Conservation (phyloP, 345 rosid species). For the Salix exigua region DNA sequence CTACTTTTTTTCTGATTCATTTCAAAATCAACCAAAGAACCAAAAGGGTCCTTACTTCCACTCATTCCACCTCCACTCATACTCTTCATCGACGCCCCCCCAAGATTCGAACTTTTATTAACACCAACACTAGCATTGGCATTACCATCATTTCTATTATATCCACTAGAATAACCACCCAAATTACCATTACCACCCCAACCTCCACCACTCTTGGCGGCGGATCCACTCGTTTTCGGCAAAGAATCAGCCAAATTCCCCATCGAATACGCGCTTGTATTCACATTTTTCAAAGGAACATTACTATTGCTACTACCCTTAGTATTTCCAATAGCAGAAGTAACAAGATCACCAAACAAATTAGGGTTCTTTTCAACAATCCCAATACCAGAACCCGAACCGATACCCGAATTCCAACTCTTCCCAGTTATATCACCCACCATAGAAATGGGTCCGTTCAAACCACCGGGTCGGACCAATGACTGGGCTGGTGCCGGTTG, state of each 20-base stretch:
- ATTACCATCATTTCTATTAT: slow-evolving; percentile 27
- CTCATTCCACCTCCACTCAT: slow-evolving; percentile 35
- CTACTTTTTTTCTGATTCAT: slow-evolving; percentile 46
- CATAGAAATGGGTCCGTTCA: slow-evolving; percentile 65
- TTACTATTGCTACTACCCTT: slow-evolving; percentile 29
- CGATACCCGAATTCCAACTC: slow-evolving; percentile 56
- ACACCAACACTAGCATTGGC: slow-evolving; percentile 13
- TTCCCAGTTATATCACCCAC: slow-evolving; percentile 87
- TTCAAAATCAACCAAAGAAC: slow-evolving; percentile 68
- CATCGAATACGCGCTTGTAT: slow-evolving; percentile 60
- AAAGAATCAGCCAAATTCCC: slow-evolving; percentile 76
- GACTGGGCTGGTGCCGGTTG: slow-evolving; percentile 60
- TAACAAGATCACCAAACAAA: slow-evolving; percentile 83
- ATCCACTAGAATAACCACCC: slow-evolving; percentile 41
- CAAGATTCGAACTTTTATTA: slow-evolving; percentile 46
- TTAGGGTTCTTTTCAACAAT: slow-evolving; percentile 63
- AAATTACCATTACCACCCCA: slow-evolving; percentile 39
- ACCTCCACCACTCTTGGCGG: slow-evolving; percentile 36
- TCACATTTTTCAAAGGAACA: slow-evolving; percentile 69
- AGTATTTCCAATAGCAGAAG: slow-evolving; percentile 67
- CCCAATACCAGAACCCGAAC: slow-evolving; percentile 58
- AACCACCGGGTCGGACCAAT: slow-evolving; percentile 28
- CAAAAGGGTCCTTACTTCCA: slow-evolving; percentile 67
- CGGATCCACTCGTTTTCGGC: slow-evolving; percentile 50
- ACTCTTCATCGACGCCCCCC: slow-evolving; percentile 61